Percentiles rank a stretch among this genome's conserved stretches.
phyloP scores from a whole-genome alignment of 139 green algal species.

The Chlamydomonas eustigma region DNA sequence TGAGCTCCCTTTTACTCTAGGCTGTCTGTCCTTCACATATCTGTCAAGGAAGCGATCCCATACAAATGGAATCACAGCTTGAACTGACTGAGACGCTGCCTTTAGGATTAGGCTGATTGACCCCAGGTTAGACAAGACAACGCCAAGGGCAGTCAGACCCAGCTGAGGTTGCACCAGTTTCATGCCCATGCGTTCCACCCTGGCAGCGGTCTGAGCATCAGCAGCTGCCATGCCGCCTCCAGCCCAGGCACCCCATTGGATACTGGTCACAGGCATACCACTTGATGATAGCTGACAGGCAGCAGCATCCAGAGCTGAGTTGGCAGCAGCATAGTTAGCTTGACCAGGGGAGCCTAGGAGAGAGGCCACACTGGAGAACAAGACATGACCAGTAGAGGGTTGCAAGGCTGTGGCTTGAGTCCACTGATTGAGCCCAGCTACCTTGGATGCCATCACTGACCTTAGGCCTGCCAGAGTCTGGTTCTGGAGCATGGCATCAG shows the following conservation, averaged over 20 bases:
- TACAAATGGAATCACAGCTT: no score
- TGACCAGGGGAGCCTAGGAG: constrained; percentile 73
- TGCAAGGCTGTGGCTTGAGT: not conserved
- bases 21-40: no score
- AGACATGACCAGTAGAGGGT: constrained; percentile 33
- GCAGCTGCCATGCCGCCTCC: constrained; percentile 60
- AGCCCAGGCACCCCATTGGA: constrained; percentile 83
- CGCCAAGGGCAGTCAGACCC: constrained; percentile 54
- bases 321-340: constrained; percentile 75
- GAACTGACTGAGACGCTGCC: no score
- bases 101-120: no score
- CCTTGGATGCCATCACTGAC: constrained; percentile 56
- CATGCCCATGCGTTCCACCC: constrained; percentile 65
- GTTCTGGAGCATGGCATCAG: constrained; percentile 40
- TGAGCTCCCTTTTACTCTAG: no score
- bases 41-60: no score
- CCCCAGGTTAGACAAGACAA: no score
- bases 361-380: constrained; percentile 70
- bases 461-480: constrained; percentile 30
- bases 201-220: constrained; percentile 36
- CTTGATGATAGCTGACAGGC: not conserved
- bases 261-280: constrained; percentile 29
- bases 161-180: constrained; percentile 45
- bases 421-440: constrained; percentile 1
- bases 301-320: constrained; percentile 58